Base-by-base conservation (phyloP, 2,329 filamentous ascomycete species). In the Penicillium glabrum region DNA sequence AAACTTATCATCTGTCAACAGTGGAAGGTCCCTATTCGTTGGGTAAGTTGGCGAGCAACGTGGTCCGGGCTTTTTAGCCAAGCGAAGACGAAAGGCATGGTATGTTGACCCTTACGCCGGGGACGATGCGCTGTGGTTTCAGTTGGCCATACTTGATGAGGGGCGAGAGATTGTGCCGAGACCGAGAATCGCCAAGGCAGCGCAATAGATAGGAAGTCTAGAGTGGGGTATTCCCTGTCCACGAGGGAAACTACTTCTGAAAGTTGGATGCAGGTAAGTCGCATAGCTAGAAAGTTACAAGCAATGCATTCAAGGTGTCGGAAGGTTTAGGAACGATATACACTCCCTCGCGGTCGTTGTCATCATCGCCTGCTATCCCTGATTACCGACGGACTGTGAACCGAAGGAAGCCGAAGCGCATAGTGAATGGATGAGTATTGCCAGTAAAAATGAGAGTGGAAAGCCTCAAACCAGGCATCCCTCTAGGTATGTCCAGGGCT, bases 21-120 rank as follows among this genome's bases (percentile, higher is more conserved):
- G 10, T 7, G 39, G 3, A 19, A 1, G 11, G 39, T 39, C 39
- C 19, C 3, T 6, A 41, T 41, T 41, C 10, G 39, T 23, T 11
- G 19, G 39, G 35, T 37, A 11, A 41, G 10, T 41, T 41, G 19
- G 11, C 5, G 6, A 9, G 5, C 4, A 23, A 9, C 19, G 19
- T 41, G 39, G 10, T 11, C 39, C 19, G 73, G 74, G 6, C 70
- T 71, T 52, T 73, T 66, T 11, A 72, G 73, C 33, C 69, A 68
- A 46, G 76, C 63, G 49, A 75, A 75, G 52, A 76, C 76, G 65
- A 45, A 76, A 72, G 24, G 76, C 59, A 24, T 77, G 58, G 49
- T 72, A 73, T 27, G 75, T 52, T 16, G 71, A 56, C 26, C 72
- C 63, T 10, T 35, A 65, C 67, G 63, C 72, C 70, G 55, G 74